Evolutionary conservation across 495 filamentous ascomycete species (phyloP), one percentile per base, ranked within the genome.

Genomic region (Neurospora sp.): DNA sequence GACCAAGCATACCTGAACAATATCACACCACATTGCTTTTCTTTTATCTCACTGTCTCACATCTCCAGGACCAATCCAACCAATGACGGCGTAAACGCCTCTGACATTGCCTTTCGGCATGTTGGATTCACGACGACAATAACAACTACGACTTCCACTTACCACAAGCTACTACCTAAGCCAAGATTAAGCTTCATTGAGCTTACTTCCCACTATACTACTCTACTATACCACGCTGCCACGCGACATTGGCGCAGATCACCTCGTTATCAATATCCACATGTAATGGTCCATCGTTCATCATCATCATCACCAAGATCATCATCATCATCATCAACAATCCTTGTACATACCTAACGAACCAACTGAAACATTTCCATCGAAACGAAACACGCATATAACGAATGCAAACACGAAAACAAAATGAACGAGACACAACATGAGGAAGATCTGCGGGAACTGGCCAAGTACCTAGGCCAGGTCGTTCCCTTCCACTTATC

Each of bases 401-500:
- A 22, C 14, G 53, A 14, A 61, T 35, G 27, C 22, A 61, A 31
- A 18, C 27, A 61, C 42, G 3, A 31, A 35, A 14, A 1, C 8
- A 35, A 53, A 14, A 61, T 35, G 27, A 35, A 27, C 27, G 2
- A 27, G 11, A 35, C 53, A 61, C 53, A 3, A 1, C 12, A 31
- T 31, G 53, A 18, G 11, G 27, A 61, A 35, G 53, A 35, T 27
- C 27, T 18, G 14, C 11, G 11, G 22, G 78, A 70, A 59, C 53
- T 78, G 66, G 70, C 71, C 59, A 69, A 74, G 38, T 79, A 80
- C 66, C 14, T 82, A 22, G 85, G 83, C 11, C 75, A 86, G 16
- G 73, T 85, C 8, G 79, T 90, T 10, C 82, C 84, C 3, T 85
- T 86, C 73, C 84, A 80, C 18, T 92, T 93, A 77, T 79, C 87